Percentiles rank a stretch among this genome's conserved stretches.
These are phyloP conservation scores for Lagerstroemia speciosa DNA, from an alignment of 345 rosid genomes.

Conservation along the genomic window DNA sequence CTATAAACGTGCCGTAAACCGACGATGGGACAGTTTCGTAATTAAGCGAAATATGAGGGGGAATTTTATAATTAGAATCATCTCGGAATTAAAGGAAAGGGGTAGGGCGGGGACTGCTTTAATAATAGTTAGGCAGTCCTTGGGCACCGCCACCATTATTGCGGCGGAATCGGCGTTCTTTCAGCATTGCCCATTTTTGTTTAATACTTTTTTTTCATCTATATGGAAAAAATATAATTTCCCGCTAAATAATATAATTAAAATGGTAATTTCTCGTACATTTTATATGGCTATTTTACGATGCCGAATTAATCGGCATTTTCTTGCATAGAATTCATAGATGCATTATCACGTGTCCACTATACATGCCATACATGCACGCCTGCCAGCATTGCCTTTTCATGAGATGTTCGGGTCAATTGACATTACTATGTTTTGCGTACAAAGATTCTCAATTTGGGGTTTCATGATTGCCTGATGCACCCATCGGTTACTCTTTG, in stretches of 20 bases:
- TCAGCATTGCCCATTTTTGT: not conserved
- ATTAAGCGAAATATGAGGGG: slow-evolving; percentile 16
- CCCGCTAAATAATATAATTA: no score
- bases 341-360: not conserved
- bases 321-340: not conserved
- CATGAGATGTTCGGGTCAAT: not conserved
- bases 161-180: slow-evolving; percentile 86
- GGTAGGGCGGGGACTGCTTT: not conserved
- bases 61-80: slow-evolving; percentile 11
- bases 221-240: no score
- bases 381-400: not conserved
- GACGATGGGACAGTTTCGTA: slow-evolving; percentile 28
- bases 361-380: not conserved
- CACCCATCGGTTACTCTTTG: slow-evolving; percentile 9
- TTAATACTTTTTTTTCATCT: no score
- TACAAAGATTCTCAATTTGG: no score
- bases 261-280: no score
- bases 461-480: no score
- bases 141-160: slow-evolving; percentile 58
- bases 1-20: slow-evolving; percentile 10
- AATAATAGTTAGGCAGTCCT: slow-evolving; percentile 10
- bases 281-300: no score
- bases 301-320: no score
- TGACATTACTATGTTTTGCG: not conserved
- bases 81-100: not conserved